Evolutionary conservation across 164 flowering plant genomes (phyloP), one percentile per base, ranked within the genome.

Genomic region (Platanus orientalis): DNA sequence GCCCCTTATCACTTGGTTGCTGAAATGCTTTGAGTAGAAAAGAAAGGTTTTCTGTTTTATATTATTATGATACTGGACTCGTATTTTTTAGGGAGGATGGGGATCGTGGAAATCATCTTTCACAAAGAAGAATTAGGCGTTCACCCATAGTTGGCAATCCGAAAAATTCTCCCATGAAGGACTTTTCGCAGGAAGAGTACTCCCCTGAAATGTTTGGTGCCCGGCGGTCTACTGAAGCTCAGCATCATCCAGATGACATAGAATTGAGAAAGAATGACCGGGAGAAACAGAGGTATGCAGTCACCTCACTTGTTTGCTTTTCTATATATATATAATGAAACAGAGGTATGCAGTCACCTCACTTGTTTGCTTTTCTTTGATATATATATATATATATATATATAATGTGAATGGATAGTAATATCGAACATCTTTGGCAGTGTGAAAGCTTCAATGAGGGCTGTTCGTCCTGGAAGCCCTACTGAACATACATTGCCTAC

Each of bases 251-350:
- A 36, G 78, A 70, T 57, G 27, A 20, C 20, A 14, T 19, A 10
- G 82, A 76, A 4, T 32, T 28, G 27, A 76, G 70, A 59, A 82
- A 69, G 70, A 71, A 66, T 30, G 76, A 73, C 53, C 74, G 44
- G 39, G 79, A 73, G n/a, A 63, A 56, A 28, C 73, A 52, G 63
- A 74, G 88, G 88, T 83, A 50, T 58, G 32, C 21, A 24, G n/a
- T 42, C 28, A 29, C 47, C 53, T 30, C 26, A 21, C 6, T 57
- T 40, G 45, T 17, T 47, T 21, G 44, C 3, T 4, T 52, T 34
- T n/a, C n/a, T n/a, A n/a, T n/a, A n/a, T n/a, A n/a, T n/a, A n/a
- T n/a, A n/a, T n/a, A n/a, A 27, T 16, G n/a, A 63, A 56, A 28
- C 73, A 52, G 63, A 74, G 88, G 88, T 83, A 50, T 58, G 32